Evolutionary conservation across 2,329 filamentous ascomycete genomes (phyloP), one percentile per base, ranked within the genome.

Genomic region (Hypoxylon sp.): DNA sequence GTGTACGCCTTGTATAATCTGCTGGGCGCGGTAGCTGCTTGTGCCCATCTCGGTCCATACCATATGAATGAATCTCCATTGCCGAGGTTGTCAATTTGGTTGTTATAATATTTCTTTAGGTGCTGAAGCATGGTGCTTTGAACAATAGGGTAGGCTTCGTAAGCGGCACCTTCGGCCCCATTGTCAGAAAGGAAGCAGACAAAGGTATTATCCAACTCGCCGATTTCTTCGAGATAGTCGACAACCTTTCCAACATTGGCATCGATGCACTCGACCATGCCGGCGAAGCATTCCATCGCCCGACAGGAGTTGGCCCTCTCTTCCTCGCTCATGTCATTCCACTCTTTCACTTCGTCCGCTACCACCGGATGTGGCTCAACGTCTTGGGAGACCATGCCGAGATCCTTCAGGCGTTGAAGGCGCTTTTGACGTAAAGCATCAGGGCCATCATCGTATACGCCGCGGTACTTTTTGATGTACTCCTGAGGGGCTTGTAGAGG

Each of bases 131-230:
- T 76, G 56, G 82, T 78, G 16, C 73, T 74, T 35, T 77, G 77
- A 3, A 84, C 75, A 44, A 84, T 79, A 0, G 82, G 82, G 43
- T 79, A 77, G 3, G 82, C 79, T 60, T 86, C 81, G 55, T 82
- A 81, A 1, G 75, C 75, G 11, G 78, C 79, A 7, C 82, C 82
- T 58, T 85, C 82, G 7, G 82, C 82, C 2, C 82, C 82, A 54
- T 86, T 86, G 67, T 86, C 82, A 1, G 76, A 81, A 71, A 86
- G 79, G 73, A 87, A 86, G 62, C 79, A 76, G 40, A 87, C 74
- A 53, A 86, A 81, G 2, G 83, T 87, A 64, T 86, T 84, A 55
- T 87, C 83, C 0, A 82, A 72, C 63, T 87, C 82, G 47, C 76
- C 80, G 2, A 76, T 79, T 31, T 75, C 64, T 48, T 79, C 71